A percentile compares a stretch with the other conserved stretches of the same genome.
Conservation (phyloP, 2,329 filamentous ascomycete species). For the Sarocladium brachiariae region DNA sequence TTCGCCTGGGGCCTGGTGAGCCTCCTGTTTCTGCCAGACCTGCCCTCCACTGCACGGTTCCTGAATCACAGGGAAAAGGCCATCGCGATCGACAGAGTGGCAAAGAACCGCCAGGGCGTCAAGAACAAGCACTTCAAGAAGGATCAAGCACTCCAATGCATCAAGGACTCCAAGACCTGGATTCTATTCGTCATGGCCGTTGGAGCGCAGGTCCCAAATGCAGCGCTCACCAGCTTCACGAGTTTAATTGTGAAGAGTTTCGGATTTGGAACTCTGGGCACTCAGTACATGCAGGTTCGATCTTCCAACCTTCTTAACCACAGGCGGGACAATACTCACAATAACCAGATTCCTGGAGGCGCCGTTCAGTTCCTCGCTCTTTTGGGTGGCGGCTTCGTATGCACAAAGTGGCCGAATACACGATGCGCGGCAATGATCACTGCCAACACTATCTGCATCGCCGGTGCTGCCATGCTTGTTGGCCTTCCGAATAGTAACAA, state of each 20-base stretch:
- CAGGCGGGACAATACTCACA: neutral
- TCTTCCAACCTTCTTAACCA: neutral
- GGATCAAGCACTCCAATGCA: slow-evolving; percentile 50
- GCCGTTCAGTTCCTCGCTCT: slow-evolving; percentile 13
- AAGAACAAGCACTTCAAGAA: slow-evolving; percentile 62
- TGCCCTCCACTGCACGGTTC: slow-evolving; percentile 55
- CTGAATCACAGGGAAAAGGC: slow-evolving; percentile 48
- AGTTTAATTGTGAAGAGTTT: slow-evolving; percentile 26
- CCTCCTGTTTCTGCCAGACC: slow-evolving; percentile 54
- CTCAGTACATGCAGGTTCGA: slow-evolving; percentile 12
- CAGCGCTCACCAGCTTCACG: slow-evolving; percentile 18
- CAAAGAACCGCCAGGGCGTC: slow-evolving; percentile 59
- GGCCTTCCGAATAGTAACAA: slow-evolving; percentile 9
- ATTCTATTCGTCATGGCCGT: slow-evolving; percentile 39
- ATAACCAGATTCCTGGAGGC: slow-evolving; percentile 7
- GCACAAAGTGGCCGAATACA: slow-evolving; percentile 12
- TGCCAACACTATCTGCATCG: slow-evolving; percentile 11
- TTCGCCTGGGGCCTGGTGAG: slow-evolving; percentile 48
- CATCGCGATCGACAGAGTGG: slow-evolving; percentile 41
- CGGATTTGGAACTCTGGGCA: slow-evolving; percentile 20
- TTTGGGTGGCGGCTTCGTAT: slow-evolving; percentile 11
- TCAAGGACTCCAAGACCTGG: slow-evolving; percentile 51
- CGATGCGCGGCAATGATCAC: slow-evolving; percentile 12
- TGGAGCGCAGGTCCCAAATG: slow-evolving; percentile 30
- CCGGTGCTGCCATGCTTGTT: slow-evolving; percentile 11